phyloP scores from a whole-genome alignment of 352 stramenopile species.

The Aphanomyces invadans region DNA sequence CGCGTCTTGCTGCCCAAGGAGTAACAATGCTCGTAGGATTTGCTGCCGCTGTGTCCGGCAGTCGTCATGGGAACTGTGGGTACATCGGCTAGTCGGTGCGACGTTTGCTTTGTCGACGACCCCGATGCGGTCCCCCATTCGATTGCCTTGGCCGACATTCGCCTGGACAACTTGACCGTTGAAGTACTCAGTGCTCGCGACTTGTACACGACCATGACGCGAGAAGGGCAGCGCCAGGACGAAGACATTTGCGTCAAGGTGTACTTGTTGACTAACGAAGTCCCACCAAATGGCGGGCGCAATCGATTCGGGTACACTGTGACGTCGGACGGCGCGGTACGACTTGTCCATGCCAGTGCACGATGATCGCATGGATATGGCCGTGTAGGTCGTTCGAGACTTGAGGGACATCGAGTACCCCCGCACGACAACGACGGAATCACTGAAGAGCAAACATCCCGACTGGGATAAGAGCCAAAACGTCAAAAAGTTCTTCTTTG shows the following conservation, averaged over 20 bases:
- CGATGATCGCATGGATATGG: not conserved
- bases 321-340: not conserved
- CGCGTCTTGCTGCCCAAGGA: no score
- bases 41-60: constrained; percentile 35
- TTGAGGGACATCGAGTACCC: constrained; percentile 10
- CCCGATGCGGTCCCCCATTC: constrained; percentile 17
- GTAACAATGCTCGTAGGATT: constrained; percentile 3
- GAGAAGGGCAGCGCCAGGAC: not conserved
- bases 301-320: constrained; percentile 7
- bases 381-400: not conserved
- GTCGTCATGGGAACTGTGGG: constrained; percentile 27
- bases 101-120: constrained; percentile 21
- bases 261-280: constrained; percentile 10
- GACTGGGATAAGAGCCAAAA: constrained; percentile 1
- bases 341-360: not conserved
- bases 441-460: not conserved
- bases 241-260: constrained; percentile 15
- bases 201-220: constrained; percentile 25
- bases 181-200: constrained; percentile 45
- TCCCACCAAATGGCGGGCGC: constrained; percentile 10
- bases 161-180: constrained; percentile 39
- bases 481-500: constrained; percentile 6
- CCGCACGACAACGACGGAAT: not conserved
- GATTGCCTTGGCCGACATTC: constrained; percentile 35
- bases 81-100: not conserved